These are phyloP conservation scores for Claviceps spartinae DNA, from an alignment of 2,329 filamentous ascomycete genomes.

Conservation along the genomic window DNA sequence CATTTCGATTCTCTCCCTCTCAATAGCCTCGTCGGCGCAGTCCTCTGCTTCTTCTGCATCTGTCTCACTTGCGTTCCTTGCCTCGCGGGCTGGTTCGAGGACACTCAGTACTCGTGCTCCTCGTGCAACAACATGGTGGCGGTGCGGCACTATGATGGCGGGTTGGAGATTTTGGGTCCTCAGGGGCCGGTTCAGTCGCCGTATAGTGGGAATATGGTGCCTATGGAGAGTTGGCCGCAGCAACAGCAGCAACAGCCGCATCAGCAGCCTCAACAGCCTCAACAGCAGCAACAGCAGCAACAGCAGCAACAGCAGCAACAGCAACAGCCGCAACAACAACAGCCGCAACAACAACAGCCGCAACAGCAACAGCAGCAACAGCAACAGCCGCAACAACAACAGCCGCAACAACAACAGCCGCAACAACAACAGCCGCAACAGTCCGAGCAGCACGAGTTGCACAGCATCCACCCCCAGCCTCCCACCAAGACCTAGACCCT, in stretches of 20 bases:
- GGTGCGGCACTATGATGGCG: conserved; percentile 9
- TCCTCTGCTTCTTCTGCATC: conserved; percentile 19
- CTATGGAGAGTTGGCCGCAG: neutral
- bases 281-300: neutral
- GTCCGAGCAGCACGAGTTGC: conserved; percentile 3
- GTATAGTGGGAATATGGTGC: conserved; percentile 7
- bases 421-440: neutral
- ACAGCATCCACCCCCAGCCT: conserved; percentile 1
- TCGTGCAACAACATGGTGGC: conserved; percentile 18
- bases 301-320: neutral
- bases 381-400: too few relatives aligned
- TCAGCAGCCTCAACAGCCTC: neutral
- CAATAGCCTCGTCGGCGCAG: conserved; percentile 13
- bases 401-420: too few relatives aligned
- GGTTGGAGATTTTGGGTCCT: conserved; percentile 12
- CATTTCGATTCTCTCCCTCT: too few relatives aligned
- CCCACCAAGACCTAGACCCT: neutral
- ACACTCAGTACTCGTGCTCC: conserved; percentile 16
- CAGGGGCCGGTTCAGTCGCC: conserved; percentile 6
- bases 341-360: too few relatives aligned
- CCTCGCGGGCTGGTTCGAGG: conserved; percentile 19
- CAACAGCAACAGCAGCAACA: too few relatives aligned
- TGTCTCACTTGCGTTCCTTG: conserved; percentile 20
- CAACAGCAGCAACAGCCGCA: neutral
- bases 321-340: too few relatives aligned